Percentiles rank a stretch among this genome's conserved stretches.
Evolutionary conservation across 805 yeast genomes (phyloP).

Genomic region (Starmerella apis): DNA sequence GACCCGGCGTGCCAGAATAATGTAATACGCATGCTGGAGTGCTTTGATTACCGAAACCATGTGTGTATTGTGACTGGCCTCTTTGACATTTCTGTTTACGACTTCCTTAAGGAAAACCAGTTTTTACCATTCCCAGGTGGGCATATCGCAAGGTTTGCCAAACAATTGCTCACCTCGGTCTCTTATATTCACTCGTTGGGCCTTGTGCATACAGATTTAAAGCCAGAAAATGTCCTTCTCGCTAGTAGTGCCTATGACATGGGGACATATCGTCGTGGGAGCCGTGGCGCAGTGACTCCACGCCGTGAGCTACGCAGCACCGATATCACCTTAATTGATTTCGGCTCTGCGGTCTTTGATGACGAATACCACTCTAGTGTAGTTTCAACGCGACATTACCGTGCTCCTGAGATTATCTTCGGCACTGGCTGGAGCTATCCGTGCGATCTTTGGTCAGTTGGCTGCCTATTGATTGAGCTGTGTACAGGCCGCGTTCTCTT

Average conservation of each 20-base stretch:
- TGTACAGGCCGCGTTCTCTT: slow-evolving; percentile 90
- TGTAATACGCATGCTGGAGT: slow-evolving; percentile 79
- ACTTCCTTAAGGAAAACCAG: slow-evolving; percentile 73
- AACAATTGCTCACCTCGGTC: slow-evolving; percentile 74
- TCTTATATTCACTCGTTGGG: slow-evolving; percentile 83
- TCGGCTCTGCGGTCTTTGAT: slow-evolving; percentile 91
- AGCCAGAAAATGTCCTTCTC: slow-evolving; percentile 86
- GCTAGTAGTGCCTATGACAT: slow-evolving; percentile 20
- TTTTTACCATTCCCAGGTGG: slow-evolving; percentile 88
- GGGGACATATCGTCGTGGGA: slow-evolving; percentile 16
- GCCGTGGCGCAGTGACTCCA: slow-evolving; percentile 2
- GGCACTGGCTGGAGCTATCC: slow-evolving; percentile 97
- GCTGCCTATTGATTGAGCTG: slow-evolving; percentile 83
- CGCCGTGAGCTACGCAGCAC: slow-evolving; percentile 58
- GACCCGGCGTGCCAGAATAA: slow-evolving; percentile 59
- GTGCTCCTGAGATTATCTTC: slow-evolving; percentile 92
- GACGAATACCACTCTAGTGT: slow-evolving; percentile 89
- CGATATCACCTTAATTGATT: slow-evolving; percentile 79
- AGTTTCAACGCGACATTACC: slow-evolving; percentile 88
- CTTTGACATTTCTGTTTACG: slow-evolving; percentile 74
- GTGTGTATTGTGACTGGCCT: slow-evolving; percentile 88
- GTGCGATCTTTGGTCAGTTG: slow-evolving; percentile 95
- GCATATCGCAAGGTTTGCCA: slow-evolving; percentile 80
- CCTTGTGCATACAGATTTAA: slow-evolving; percentile 87
- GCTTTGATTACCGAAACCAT: slow-evolving; percentile 87